Base-by-base conservation (phyloP, 805 yeast genomes). In the Yarrowia deformans region DNA sequence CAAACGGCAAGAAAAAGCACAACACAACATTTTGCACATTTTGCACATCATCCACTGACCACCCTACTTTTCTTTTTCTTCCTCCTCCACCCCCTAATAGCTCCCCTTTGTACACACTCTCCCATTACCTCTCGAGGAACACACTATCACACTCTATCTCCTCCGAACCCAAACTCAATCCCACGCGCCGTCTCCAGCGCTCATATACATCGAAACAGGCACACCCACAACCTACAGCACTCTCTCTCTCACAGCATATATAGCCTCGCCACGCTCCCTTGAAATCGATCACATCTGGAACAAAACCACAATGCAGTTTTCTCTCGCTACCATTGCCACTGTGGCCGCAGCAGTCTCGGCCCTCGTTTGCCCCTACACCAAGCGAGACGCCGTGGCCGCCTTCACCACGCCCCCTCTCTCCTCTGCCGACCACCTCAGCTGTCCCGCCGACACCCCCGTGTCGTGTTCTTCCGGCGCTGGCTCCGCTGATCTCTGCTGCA, bases 401-500 rank as follows among this genome's bases (percentile, higher is more conserved):
- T 63, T 48, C 46, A 19, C 55, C 32, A 29, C 68, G 13, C 68
- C 68, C 12, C n/a, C 55, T 29, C 68, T 63, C 29, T 48, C 68
- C 8, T 48, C 56, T 32, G 45, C 56, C 13, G 72, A 71, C 35
- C 80, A 78, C 72, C 70, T 71, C 32, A 48, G 74, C 43, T 79
- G 81, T 69, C 79, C 79, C 1, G 71, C 69, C 7, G 75, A 78
- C 70, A 46, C 76, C n/a, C 80, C 81, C 19, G 69, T 74, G 56
- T 77, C 80, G 42, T 79, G 81, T 71, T 69, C 72, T 19, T 70
- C 73, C 10, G 68, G 69, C 23, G 67, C 70, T 19, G 58, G 52
- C 16, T 54, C 45, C 19, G 52, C 67, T 71, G 88, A 91, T 76
- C 76, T 86, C 2, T 93, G 98, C 76, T 93, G 98, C 79, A 91